These are phyloP conservation scores for Bonia amplexicaulis DNA, from an alignment of 176 grass and related monocot genomes.

Conservation along the genomic window DNA sequence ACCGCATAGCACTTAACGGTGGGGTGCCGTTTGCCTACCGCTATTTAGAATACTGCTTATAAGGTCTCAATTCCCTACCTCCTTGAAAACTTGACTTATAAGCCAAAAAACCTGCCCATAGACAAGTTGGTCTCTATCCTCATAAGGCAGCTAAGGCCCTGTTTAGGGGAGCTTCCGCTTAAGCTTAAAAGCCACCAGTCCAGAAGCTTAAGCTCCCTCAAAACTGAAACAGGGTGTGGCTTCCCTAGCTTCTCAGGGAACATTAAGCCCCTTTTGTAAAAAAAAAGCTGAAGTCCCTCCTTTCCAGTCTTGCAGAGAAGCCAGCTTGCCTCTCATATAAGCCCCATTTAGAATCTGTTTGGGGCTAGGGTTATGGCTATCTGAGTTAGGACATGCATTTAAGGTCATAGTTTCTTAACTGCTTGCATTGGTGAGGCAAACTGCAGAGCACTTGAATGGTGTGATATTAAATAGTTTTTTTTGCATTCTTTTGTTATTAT, in stretches of 20 bases:
- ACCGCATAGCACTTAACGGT: neutral
- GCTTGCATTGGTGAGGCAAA: conserved; percentile 5
- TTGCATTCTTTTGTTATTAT: neutral
- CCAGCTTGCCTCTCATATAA: neutral
- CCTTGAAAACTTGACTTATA: neutral
- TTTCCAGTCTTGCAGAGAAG: neutral
- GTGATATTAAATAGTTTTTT: neutral
- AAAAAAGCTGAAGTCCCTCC: neutral
- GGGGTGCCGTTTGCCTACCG: neutral
- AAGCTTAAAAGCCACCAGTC: neutral
- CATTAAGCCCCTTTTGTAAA: neutral
- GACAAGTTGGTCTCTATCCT: neutral
- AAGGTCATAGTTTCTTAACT: conserved; percentile 5
- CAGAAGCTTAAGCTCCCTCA: neutral
- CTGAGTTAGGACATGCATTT: neutral
- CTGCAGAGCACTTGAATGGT: neutral
- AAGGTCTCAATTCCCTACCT: neutral
- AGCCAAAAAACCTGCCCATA: neutral
- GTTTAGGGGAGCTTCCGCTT: neutral
- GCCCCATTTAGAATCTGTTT: neutral
- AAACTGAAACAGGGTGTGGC: neutral
- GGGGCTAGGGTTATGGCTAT: neutral
- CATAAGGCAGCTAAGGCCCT: neutral
- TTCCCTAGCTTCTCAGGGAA: neutral
- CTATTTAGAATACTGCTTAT: neutral